Conservation (phyloP, 352 stramenopile genomes). For the Pseudoperonospora humuli region DNA sequence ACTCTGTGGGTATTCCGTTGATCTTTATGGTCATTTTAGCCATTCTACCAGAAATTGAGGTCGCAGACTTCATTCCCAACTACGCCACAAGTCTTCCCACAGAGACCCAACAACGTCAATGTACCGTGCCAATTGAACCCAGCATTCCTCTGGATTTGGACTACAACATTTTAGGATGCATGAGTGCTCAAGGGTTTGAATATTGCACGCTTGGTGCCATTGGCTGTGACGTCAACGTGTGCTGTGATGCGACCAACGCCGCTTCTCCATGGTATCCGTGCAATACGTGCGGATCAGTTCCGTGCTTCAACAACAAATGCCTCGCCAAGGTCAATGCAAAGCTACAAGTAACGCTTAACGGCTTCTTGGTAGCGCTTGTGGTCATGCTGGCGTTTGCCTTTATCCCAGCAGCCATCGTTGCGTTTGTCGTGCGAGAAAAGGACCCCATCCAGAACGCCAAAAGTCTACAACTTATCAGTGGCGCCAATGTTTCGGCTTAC, state of each 20-base stretch:
- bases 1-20: constrained; percentile 50
- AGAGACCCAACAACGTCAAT: too few relatives aligned
- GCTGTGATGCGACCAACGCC: constrained; percentile 31
- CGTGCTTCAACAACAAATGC: constrained; percentile 45
- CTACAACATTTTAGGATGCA: too few relatives aligned
- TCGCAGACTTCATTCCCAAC: constrained; percentile 53
- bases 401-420: constrained; percentile 51
- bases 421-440: constrained; percentile 59
- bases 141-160: too few relatives aligned
- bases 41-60: constrained; percentile 43
- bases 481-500: constrained; percentile 43
- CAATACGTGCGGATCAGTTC: constrained; percentile 24
- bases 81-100: constrained; percentile 12
- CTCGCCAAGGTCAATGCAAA: constrained; percentile 44
- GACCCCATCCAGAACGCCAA: constrained; percentile 58
- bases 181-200: constrained; percentile 24
- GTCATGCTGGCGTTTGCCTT: constrained; percentile 67
- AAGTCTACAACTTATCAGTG: constrained; percentile 53
- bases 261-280: constrained; percentile 41
- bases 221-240: constrained; percentile 33
- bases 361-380: constrained; percentile 49
- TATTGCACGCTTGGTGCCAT: constrained; percentile 42
- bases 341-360: constrained; percentile 56
- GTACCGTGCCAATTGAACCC: too few relatives aligned
- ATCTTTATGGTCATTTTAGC: constrained; percentile 49